Evolutionary conservation across 2,329 filamentous ascomycete genomes (phyloP), one percentile per base, ranked within the genome.

Genomic region (Pestalotiopsis sp.): DNA sequence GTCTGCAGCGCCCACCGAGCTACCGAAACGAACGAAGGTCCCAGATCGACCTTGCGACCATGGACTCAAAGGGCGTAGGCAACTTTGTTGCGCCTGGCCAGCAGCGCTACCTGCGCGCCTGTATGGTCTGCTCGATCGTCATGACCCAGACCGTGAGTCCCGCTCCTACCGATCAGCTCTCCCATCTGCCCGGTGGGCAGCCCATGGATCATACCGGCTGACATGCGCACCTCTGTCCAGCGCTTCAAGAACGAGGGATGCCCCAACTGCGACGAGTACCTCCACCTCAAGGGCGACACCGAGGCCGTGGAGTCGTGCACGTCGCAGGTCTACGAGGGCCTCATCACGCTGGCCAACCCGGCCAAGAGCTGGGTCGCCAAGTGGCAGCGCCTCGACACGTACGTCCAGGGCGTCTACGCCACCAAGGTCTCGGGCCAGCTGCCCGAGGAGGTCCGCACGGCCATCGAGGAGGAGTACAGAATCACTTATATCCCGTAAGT

Each of bases 111-210:
- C 88, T 97, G 74, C 95, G 96, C 82, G 96, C 96, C 77, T 99
- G 96, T 86, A 98, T 99, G 94, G 94, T 98, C 74, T 99, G 96
- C 89, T 95, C 94, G 67, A 92, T 98, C 78, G 93, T 98, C 72
- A 94, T 95, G 86, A 91, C 93, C 70, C 90, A 91, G 77, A 87
- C 86, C 73, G 92, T 94, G 31, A 23, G 64, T 65, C 65, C 67
- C 63, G 67, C 39, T 64, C 66, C 64, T 41, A 71, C 39, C 61
- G 69, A 14, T 62, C 65, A 63, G 65, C 27, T 25, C 58, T 12
- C 60, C 31, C 31, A 2, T 2, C 7, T 9, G 31, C 31, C 31
- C 31, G 31, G 31, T 13, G 11, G 63, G 20, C 52, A 31, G 45
- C 31, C 9, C 36, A 17, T 17, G 49, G 65, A 61, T 65, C 67